phyloP scores from a whole-genome alignment of 768 basidiomycete species.

The Dacryopinax primogenitus region DNA sequence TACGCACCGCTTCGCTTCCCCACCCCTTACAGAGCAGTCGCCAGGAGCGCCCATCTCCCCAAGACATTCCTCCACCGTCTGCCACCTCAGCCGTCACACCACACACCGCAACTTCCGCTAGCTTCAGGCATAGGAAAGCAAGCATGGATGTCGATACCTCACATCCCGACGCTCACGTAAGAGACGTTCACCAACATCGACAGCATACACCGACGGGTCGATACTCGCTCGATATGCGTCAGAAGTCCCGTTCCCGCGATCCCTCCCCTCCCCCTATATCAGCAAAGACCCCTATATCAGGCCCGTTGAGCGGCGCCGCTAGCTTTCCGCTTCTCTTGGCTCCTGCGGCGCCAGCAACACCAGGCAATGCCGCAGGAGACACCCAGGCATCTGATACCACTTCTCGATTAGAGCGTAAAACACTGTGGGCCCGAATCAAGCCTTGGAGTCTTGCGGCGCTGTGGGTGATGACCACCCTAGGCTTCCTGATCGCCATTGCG shows the following conservation, averaged over 20 bases:
- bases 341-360: not conserved
- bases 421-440: constrained; percentile 32
- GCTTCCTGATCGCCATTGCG: constrained; percentile 66
- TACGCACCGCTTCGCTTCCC: not conserved
- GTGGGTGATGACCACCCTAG: constrained; percentile 64
- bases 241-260: not conserved
- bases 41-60: not conserved
- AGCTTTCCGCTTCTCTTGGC: not conserved
- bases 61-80: not conserved
- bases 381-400: not conserved
- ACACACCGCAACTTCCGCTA: not conserved
- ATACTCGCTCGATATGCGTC: not conserved
- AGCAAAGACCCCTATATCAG: not conserved
- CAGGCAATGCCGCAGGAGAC: not conserved
- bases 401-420: not conserved
- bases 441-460: constrained; percentile 67
- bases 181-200: not conserved
- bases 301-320: not conserved
- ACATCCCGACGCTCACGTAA: not conserved
- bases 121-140: not conserved
- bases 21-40: not conserved
- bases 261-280: not conserved
- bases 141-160: not conserved
- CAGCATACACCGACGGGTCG: not conserved
- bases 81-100: not conserved